Evolutionary conservation across 2,329 filamentous ascomycete species (phyloP), one percentile per base, ranked within the genome.

Genomic region (Fusarium armeniacum): DNA sequence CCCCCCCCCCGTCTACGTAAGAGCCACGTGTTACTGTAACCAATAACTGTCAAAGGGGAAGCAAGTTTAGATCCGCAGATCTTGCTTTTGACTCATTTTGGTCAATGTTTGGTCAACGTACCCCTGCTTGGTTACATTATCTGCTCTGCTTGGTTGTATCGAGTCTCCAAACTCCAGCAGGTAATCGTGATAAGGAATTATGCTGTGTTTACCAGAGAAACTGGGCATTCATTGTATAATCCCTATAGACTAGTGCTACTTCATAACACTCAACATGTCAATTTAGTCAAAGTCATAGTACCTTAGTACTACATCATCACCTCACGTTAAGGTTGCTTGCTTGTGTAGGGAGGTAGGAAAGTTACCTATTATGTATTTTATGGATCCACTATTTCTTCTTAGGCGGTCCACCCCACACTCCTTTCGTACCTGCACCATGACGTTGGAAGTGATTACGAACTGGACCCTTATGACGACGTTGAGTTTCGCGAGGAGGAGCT

Each of bases 401-500:
- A 15, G 49, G 24, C 13, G 16, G 10, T 20, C 24, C 35, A 20
- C 59, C 18, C 43, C 55, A 46, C 56, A 52, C 24, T n/a, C 15
- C 45, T 40, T 22, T 15, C 50, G 47, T 33, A 60, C 62, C 67
- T 70, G 67, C 67, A 68, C 67, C 47, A 70, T 70, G 67, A 70
- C 67, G 67, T 70, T 43, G 33, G 26, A 32, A 55, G 49, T 18
- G 44, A 36, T 22, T 53, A 30, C n/a, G 40, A 60, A 60, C 47
- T 69, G 67, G 68, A 70, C 68, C 68, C 68, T 49, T 68, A 70
- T 70, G 68, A 70, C 67, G 67, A 70, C 46, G 32, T 38, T 43
- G 52, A 56, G 38, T 46, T 49, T 59, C 60, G 62, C 55, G 61
- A 61, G 59, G 52, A 35, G 33, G 22, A 41, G 12, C 24, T 15